Evolutionary conservation across 108 stramenopile genomes (phyloP).

Genomic region (Cylindrotheca fusiformis): DNA sequence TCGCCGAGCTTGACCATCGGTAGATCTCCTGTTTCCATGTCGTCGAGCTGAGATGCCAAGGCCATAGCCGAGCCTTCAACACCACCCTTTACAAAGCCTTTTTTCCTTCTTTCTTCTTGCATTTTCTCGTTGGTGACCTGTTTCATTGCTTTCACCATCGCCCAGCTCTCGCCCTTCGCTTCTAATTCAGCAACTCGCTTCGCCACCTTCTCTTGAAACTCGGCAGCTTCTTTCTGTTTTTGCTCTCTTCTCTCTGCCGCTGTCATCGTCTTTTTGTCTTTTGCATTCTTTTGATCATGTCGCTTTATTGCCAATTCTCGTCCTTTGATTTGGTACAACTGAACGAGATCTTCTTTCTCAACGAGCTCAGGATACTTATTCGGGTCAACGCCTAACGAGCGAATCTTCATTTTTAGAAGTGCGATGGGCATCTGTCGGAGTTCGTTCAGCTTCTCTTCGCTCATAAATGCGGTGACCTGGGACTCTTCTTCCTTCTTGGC

Average conservation of each 20-base stretch:
- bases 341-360: slow-evolving; percentile 81
- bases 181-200: slow-evolving; percentile 70
- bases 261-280: slow-evolving; percentile 59
- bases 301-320: slow-evolving; percentile 61
- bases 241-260: slow-evolving; percentile 53
- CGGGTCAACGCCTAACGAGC: slow-evolving; percentile 68
- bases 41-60: slow-evolving; percentile 76
- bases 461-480: slow-evolving; percentile 55
- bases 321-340: slow-evolving; percentile 77
- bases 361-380: slow-evolving; percentile 78
- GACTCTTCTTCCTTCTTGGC: slow-evolving; percentile 52
- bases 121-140: slow-evolving; percentile 71
- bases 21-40: slow-evolving; percentile 74
- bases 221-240: slow-evolving; percentile 44
- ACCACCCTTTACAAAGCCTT: slow-evolving; percentile 43
- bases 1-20: slow-evolving; percentile 96
- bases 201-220: slow-evolving; percentile 65
- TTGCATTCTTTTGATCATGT: slow-evolving; percentile 49
- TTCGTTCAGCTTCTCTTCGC: slow-evolving; percentile 51
- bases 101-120: slow-evolving; percentile 61
- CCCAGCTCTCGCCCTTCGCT: slow-evolving; percentile 80
- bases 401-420: slow-evolving; percentile 65
- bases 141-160: slow-evolving; percentile 82
- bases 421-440: slow-evolving; percentile 48
- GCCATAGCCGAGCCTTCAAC: slow-evolving; percentile 68